Conservation (phyloP, 1,284 basidiomycete genomes). For the Tilletia setariae region DNA sequence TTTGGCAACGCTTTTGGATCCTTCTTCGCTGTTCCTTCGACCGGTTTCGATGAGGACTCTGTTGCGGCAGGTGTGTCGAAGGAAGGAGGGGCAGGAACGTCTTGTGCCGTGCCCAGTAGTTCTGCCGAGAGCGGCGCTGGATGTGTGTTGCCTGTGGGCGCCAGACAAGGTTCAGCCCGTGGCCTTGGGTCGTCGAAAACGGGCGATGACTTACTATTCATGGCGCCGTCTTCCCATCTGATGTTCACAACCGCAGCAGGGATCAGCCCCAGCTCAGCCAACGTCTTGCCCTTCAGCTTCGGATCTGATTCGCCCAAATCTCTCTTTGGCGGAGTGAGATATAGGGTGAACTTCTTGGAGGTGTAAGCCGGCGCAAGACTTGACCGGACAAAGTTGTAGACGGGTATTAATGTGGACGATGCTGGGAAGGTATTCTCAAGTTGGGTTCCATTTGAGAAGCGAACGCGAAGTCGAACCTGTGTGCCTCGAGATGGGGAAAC, state of each 20-base stretch:
- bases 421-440: slow-evolving; percentile 76
- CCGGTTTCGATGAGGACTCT: neutral
- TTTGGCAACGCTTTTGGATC: slow-evolving; percentile 19
- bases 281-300: slow-evolving; percentile 65
- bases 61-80: neutral
- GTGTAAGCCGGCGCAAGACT: slow-evolving; percentile 69
- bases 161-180: neutral
- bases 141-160: slow-evolving; percentile 16
- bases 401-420: slow-evolving; percentile 69
- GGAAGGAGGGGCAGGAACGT: slow-evolving; percentile 20
- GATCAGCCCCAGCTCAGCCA: slow-evolving; percentile 70
- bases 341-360: slow-evolving; percentile 73
- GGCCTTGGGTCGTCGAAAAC: neutral
- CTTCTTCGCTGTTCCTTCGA: slow-evolving; percentile 15
- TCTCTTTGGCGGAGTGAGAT: slow-evolving; percentile 73
- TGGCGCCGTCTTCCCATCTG: slow-evolving; percentile 67
- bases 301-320: slow-evolving; percentile 76
- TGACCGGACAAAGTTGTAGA: slow-evolving; percentile 78
- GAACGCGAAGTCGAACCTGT: slow-evolving; percentile 76
- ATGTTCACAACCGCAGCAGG: slow-evolving; percentile 75
- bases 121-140: slow-evolving; percentile 19
- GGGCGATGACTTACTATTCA: slow-evolving; percentile 62
- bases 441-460: slow-evolving; percentile 74
- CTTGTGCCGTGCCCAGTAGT: slow-evolving; percentile 12
- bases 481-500: slow-evolving; percentile 15